These are phyloP conservation scores for Amniculicola lignicola DNA, from an alignment of 495 filamentous ascomycete genomes.

Conservation along the genomic window DNA sequence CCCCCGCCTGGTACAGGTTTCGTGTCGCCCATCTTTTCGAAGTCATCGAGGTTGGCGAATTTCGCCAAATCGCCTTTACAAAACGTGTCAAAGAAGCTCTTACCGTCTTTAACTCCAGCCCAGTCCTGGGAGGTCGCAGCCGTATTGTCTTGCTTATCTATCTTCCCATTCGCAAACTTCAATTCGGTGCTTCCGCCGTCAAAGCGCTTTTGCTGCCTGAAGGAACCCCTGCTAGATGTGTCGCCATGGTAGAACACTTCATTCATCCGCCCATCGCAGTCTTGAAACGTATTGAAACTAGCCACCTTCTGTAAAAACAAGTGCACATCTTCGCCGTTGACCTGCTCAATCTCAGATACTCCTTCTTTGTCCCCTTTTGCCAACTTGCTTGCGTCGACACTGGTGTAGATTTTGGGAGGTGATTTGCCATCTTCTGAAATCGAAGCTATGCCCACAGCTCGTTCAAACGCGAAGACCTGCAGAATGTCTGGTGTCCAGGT, in stretches of 20 bases:
- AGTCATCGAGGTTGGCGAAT: not conserved
- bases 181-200: slow-evolving; percentile 43
- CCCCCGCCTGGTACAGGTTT: not conserved
- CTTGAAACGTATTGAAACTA: slow-evolving; percentile 36
- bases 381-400: slow-evolving; percentile 20
- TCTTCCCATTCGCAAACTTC: slow-evolving; percentile 48
- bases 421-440: slow-evolving; percentile 22
- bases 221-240: slow-evolving; percentile 16
- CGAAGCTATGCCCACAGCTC: slow-evolving; percentile 7
- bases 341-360: slow-evolving; percentile 24
- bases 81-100: slow-evolving; percentile 18
- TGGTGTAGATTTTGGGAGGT: slow-evolving; percentile 22
- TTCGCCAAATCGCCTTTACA: slow-evolving; percentile 9
- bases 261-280: slow-evolving; percentile 48
- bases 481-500: slow-evolving; percentile 45
- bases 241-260: slow-evolving; percentile 41
- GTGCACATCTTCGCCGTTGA: slow-evolving; percentile 43
- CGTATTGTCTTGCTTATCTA: slow-evolving; percentile 37
- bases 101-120: slow-evolving; percentile 3
- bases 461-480: slow-evolving; percentile 21
- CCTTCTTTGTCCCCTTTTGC: slow-evolving; percentile 4
- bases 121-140: slow-evolving; percentile 35
- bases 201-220: slow-evolving; percentile 18
- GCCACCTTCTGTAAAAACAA: slow-evolving; percentile 38
- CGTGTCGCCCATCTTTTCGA: not conserved